Evolutionary conservation across 202 grass and related monocot species (phyloP), one percentile per base, ranked within the genome.

Genomic region (Panicum hallii): DNA sequence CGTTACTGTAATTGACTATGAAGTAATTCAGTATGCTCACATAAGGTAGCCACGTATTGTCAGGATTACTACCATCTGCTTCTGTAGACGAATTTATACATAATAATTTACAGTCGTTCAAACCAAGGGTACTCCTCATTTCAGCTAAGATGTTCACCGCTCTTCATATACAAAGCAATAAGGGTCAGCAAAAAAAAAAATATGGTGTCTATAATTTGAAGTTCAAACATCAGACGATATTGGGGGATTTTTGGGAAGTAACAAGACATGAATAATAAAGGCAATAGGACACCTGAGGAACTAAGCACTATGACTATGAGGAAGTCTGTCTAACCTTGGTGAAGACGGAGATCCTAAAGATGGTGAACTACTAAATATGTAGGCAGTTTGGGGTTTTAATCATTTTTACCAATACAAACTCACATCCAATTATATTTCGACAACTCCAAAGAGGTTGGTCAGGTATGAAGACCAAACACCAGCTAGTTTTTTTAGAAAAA

Each of bases 101-200:
- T 85, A 99, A 78, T 75, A 97, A 88, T 87, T 97, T 99, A 85
- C 97, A 99, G 60, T 89, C 88, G 40, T 94, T 94, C 87, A 88
- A 74, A 84, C 93, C 97, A 84, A 97, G 93, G 76, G 82, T 90
- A 67, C 45, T 89, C 88, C 82, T 91, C 97, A 99, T 97, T 96
- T 97, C 91, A 34, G 83, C 84, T 74, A 97, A 91, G 79, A 99
- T 88, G 53, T 85, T 92, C 54, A 79, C 81, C 78, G 94, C 91
- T 83, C 97, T 99, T 88, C 41, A 85, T 36, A 84, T 63, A 82
- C 73, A 76, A 87, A 83, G 30, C 26, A 70, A 72, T 49, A 79
- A 43, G 65, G 9, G 41, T 91, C 84, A 91, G 76, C 63, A 74
- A 36, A 82, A 14, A 48, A 48, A 69, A 89, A 63, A 38, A 75